Evolutionary conservation across 1,139 yeast species (phyloP).

Genomic region (Suhomyces panamericanus): DNA sequence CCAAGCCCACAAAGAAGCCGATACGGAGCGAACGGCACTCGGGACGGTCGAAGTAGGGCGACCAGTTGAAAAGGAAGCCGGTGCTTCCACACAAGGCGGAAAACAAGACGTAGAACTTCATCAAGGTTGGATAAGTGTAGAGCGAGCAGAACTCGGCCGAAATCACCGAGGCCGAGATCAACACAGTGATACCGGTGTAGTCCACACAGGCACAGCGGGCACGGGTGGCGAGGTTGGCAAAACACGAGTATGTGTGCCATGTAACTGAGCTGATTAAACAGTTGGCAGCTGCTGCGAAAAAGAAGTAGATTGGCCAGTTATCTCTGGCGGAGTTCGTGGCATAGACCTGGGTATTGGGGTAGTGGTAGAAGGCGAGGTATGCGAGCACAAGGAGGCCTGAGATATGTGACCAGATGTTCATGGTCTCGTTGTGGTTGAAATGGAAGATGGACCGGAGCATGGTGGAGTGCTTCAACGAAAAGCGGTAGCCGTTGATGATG

Average conservation of each 20-base stretch:
- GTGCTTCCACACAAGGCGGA: constrained; percentile 66
- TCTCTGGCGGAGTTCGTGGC: constrained; percentile 45
- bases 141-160: constrained; percentile 83
- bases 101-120: constrained; percentile 53
- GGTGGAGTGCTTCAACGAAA: constrained; percentile 61
- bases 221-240: constrained; percentile 63
- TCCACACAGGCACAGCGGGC: constrained; percentile 88
- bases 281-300: constrained; percentile 69
- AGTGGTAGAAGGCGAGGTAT: constrained; percentile 58
- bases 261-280: constrained; percentile 76
- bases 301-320: constrained; percentile 57
- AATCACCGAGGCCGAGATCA: constrained; percentile 87
- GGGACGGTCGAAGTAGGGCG: constrained; percentile 83
- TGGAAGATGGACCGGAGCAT: constrained; percentile 58
- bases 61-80: constrained; percentile 86
- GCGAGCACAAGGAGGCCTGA: constrained; percentile 62
- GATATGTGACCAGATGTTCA: constrained; percentile 93
- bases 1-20: constrained; percentile 78
- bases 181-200: constrained; percentile 88
- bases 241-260: constrained; percentile 92
- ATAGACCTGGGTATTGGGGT: constrained; percentile 55
- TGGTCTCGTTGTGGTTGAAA: constrained; percentile 79
- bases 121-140: constrained; percentile 56
- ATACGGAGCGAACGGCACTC: constrained; percentile 80
- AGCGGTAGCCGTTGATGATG: constrained; percentile 82